Base-by-base conservation (phyloP, 495 filamentous ascomycete genomes). In the Clohesyomyces aquaticus region DNA sequence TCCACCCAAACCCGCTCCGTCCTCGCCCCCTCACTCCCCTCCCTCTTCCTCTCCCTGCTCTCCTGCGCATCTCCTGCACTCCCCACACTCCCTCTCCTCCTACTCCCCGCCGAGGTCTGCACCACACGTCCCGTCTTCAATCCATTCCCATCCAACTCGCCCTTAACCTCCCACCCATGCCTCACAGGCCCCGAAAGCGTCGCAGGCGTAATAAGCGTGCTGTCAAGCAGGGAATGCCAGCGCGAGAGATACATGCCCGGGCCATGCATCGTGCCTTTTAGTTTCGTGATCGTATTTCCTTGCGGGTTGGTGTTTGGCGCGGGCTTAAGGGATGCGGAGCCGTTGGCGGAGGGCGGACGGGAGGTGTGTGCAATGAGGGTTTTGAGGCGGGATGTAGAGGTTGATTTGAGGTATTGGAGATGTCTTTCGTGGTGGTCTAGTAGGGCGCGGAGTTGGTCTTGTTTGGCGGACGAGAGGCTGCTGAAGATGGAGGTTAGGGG, bases 191-290 rank as follows among this genome's bases (percentile, higher is more conserved):
- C 83, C 16, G 68, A 67, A 0, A 74, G 71, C 11, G 66, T 68
- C 1, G 72, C 77, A 4, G 87, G 87, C 9, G 83, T 86, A 19
- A 90, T 80, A 16, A 77, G 55, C 0, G 86, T 86, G 6, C 74
- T 70, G 67, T 90, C 82, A 23, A 90, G 76, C 8, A 88, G 74
- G 18, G 78, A 66, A 70, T 88, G 82, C 87, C 87, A 90, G 41
- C 82, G 78, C 0, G 79, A 75, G 42, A 88, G 78, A 66, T 83
- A 90, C 50, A 84, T 81, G 0, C 87, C 87, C 10, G 87, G 87
- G 0, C 85, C 85, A 10, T 76, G 73, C 1, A 61, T 68, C 6
- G 73, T 74, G 18, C 50, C 63, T 19, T 19, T 26, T 4, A 28
- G 23, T 47, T 57, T 52, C 19, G 46, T 11, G 3, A 18, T 14